These are phyloP conservation scores for Bruguiera hainesii DNA, from an alignment of 441 rosid genomes.

Conservation along the genomic window DNA sequence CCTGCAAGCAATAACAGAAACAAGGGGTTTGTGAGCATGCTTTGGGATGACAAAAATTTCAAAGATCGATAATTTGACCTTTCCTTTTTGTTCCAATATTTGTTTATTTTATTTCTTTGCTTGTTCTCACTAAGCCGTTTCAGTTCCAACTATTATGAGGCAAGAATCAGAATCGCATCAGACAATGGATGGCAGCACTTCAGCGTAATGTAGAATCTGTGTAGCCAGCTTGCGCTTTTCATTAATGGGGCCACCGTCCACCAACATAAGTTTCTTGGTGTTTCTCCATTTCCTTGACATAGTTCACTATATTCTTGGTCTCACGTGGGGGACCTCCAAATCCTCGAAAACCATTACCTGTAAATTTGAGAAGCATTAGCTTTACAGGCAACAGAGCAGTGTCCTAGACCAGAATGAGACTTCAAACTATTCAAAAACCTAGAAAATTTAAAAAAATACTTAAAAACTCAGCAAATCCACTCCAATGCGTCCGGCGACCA, in stretches of 20 bases:
- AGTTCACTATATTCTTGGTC: conserved; percentile 74
- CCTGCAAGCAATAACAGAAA: conserved; percentile 40
- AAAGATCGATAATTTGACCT: no score
- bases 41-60: no score
- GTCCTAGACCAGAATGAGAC: neutral
- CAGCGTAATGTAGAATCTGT: conserved; percentile 76
- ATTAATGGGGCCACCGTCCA: conserved; percentile 72
- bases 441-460: neutral
- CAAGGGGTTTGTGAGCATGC: neutral
- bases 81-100: no score
- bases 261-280: conserved; percentile 73
- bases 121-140: no score
- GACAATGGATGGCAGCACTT: conserved; percentile 76
- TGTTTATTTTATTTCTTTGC: no score
- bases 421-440: neutral
- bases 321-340: conserved; percentile 75
- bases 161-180: conserved; percentile 26
- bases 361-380: conserved; percentile 9
- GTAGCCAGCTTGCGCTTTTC: conserved; percentile 84
- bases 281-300: conserved; percentile 63
- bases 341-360: conserved; percentile 85
- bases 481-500: no score
- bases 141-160: conserved; percentile 1
- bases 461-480: no score
- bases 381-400: no score